Conservation (phyloP, 331 rosid genomes). For the Quercus phellos region DNA sequence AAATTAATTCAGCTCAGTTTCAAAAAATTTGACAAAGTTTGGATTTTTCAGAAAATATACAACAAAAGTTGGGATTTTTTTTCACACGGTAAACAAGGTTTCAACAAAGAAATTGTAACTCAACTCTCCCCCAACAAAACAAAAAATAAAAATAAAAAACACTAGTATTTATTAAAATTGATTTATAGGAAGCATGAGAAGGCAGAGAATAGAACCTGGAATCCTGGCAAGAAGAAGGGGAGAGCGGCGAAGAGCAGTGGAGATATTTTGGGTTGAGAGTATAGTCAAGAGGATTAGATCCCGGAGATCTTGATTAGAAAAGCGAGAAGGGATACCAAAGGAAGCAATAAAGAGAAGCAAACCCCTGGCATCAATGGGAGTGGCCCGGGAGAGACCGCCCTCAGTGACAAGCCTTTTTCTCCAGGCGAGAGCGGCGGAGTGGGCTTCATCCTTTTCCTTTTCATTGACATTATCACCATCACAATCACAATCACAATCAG, state of each 20-base stretch:
- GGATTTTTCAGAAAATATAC: no score
- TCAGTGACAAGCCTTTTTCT: conserved; percentile 44
- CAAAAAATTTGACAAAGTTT: no score
- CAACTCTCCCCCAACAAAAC: not conserved
- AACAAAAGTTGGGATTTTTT: no score
- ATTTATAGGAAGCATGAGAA: not conserved
- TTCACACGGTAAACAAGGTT: no score
- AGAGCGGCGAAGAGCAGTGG: conserved; percentile 36
- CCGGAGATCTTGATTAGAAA: conserved; percentile 38
- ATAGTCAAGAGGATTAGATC: conserved; percentile 36
- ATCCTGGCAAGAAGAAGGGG: conserved; percentile 19
- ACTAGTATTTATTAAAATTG: not conserved
- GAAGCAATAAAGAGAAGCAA: conserved; percentile 49
- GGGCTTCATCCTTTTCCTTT: conserved; percentile 21
- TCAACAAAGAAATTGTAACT: no score
- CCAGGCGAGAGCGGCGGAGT: conserved; percentile 41
- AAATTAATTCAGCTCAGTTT: no score
- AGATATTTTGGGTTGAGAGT: conserved; percentile 13
- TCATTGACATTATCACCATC: conserved; percentile 13
- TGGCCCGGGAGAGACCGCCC: conserved; percentile 40
- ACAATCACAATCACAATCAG: conserved; percentile 12
- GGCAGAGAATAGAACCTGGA: conserved; percentile 30
- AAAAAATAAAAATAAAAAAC: not conserved
- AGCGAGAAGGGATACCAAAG: conserved; percentile 39
- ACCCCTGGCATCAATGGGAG: conserved; percentile 54